phyloP scores from a whole-genome alignment of 2,329 filamentous ascomycete species.

The Colletotrichum sp. region DNA sequence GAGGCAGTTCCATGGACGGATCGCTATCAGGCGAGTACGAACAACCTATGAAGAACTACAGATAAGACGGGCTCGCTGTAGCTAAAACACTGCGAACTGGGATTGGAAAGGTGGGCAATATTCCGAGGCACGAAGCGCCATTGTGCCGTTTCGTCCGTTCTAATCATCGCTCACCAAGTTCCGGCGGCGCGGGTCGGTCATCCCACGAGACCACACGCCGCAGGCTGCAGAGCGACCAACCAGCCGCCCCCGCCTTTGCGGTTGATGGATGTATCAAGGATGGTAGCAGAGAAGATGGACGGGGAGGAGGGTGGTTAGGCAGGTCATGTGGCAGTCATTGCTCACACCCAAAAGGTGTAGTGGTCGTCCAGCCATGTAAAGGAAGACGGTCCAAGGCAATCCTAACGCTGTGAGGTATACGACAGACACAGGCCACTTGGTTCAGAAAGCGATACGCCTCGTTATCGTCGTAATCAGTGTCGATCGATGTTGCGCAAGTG shows the following conservation, averaged over 20 bases:
- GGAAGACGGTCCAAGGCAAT: not conserved
- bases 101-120: not conserved
- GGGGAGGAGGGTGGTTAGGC: not conserved
- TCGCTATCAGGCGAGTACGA: not conserved
- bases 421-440: not conserved
- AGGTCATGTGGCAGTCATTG: slow-evolving; percentile 8
- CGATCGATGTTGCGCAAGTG: not conserved
- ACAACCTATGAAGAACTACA: not conserved
- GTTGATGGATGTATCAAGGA: not conserved
- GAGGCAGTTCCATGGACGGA: not conserved
- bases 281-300: not conserved
- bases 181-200: not conserved
- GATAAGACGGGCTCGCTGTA: not conserved
- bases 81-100: not conserved
- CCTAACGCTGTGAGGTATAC: not conserved
- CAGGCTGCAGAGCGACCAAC: not conserved
- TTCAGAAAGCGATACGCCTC: not conserved
- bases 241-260: not conserved
- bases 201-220: not conserved
- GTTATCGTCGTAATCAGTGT: not conserved
- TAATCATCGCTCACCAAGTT: not conserved
- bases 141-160: not conserved
- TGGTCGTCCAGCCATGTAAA: not conserved
- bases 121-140: not conserved
- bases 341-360: slow-evolving; percentile 1